Evolutionary conservation across 768 basidiomycete species (phyloP), one percentile per base, ranked within the genome.

Genomic region (Cantharellus anzutake): DNA sequence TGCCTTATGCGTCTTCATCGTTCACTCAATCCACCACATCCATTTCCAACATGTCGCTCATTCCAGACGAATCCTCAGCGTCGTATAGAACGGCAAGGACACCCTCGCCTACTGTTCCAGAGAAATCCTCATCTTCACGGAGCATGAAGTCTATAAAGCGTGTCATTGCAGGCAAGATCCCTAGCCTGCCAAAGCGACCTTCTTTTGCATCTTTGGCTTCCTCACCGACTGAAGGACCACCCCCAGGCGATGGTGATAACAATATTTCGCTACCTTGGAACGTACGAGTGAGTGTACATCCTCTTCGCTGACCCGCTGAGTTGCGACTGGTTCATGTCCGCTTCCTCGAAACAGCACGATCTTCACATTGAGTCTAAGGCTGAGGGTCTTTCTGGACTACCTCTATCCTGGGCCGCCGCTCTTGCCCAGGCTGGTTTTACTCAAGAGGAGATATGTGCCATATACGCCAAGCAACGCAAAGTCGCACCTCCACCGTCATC

Each of bases 321-420:
- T 37, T 55, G 7, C 14, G 7, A 11, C 52, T 55, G 35, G 38
- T 37, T 39, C 37, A 16, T 11, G 20, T 29, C 20, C 20, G 20
- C 20, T 5, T 11, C 41, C 29, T 35, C 11, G n/a, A n/a, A 29
- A 7, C 41, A 63, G 62, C 62, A 63, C 42, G 4, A 62, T 50
- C 34, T 63, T 34, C 62, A 63, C 50, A 60, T 63, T 3, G 62
- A 63, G 14, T 53, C 51, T 4, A 38, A 34, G 11, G 62, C 61
- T 14, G 61, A 57, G 4, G 35, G 51, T 14, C 37, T 61, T 20
- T 5, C 38, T 1, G 62, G 62, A 16, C 44, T 63, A 4, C 62
- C 62, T 34, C 34, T 57, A 1, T 62, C 63, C 11, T 63, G 62
- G 62, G 42, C 62, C 1, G 29, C 14, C n/a, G 62, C 62, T 4